These are phyloP conservation scores for Hyaloscypha finlandica DNA, from an alignment of 495 filamentous ascomycete species.

Conservation along the genomic window DNA sequence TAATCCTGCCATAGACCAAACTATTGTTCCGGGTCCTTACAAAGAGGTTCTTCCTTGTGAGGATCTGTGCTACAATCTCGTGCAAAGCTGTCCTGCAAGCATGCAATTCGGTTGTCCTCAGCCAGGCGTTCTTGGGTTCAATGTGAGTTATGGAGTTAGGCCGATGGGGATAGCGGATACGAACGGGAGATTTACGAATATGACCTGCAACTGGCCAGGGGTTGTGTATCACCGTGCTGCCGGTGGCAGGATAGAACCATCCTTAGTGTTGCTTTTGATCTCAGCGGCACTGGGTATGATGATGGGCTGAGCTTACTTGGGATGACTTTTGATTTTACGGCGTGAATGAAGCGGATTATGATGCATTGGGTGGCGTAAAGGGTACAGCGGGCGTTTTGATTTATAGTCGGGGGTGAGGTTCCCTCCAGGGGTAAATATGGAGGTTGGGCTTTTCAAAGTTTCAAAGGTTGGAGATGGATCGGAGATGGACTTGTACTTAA, in stretches of 20 bases:
- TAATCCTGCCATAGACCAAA: slow-evolving; percentile 68
- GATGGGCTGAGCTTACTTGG: slow-evolving; percentile 18
- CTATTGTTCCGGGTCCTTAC: slow-evolving; percentile 75
- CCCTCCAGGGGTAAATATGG: background rate
- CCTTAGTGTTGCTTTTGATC: slow-evolving; percentile 3
- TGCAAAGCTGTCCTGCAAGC: slow-evolving; percentile 78
- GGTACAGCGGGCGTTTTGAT: slow-evolving; percentile 1
- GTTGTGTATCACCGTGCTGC: slow-evolving; percentile 14
- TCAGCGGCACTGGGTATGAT: slow-evolving; percentile 16
- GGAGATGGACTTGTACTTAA: background rate
- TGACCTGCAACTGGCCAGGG: slow-evolving; percentile 35
- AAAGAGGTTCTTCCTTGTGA: slow-evolving; percentile 89
- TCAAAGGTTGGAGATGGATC: background rate
- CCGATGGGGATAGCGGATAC: slow-evolving; percentile 2
- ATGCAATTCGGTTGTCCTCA: slow-evolving; percentile 78
- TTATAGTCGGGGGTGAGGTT: slow-evolving; percentile 2
- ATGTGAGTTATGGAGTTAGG: slow-evolving; percentile 63
- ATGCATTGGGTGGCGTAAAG: slow-evolving; percentile 28
- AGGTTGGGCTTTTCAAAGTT: background rate
- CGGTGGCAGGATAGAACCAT: slow-evolving; percentile 6
- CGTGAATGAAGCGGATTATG: slow-evolving; percentile 10
- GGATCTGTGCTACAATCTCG: slow-evolving; percentile 79
- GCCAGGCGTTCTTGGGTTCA: slow-evolving; percentile 50
- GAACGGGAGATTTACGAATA: slow-evolving; percentile 17
- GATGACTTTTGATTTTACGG: slow-evolving; percentile 3